Base-by-base conservation (phyloP, 768 basidiomycete genomes). In the Trametes maxima region DNA sequence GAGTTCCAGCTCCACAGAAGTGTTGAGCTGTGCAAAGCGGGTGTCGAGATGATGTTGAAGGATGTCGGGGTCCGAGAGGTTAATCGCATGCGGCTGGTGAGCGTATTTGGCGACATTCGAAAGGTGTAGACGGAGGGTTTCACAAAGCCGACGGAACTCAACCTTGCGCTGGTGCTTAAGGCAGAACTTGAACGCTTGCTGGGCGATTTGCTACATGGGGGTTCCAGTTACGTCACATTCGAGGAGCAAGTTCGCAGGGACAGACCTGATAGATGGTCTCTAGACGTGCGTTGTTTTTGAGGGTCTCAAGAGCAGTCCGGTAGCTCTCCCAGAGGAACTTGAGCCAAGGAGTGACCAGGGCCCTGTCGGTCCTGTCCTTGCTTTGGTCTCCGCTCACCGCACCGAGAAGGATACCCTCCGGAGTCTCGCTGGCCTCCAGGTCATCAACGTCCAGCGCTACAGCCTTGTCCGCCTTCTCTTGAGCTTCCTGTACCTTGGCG, bases 291-390 rank as follows among this genome's bases (percentile, higher is more conserved):
- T 97, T 98, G 73, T 97, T 96, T 73, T 98, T 96, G 65, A 98
- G 81, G 2, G 95, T 95, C 78, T 98, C 96, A 43, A 99, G 79
- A 1, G 91, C 94, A 19, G 94, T 97, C 58, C 96, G 87, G 72
- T 98, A 98, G 67, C 92, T 93, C 80, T 98, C 96, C 95, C 95
- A 98, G n/a, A 95, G 82, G 75, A 98, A 97, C 72, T 95, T 95
- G 71, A 98, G 89, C 89, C 95, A 97, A 0, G 96, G 96, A 0
- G 94, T 97, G 65, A 99, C 94, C 53, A 98, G 83, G 7, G 94
- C 91, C 47, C 96, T 79, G 76, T 98, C 95, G 33, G 94, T 97
- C 67, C 96, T 80, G 75, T 98, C 95, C 78, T 92, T 91, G 79
- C 84, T 95, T 77, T 94, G 92, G 72, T 94, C 94, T 39, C 84